Percentiles rank a stretch among this genome's conserved stretches.
Conservation (phyloP, 345 rosid species). For the Ceriops tagal region DNA sequence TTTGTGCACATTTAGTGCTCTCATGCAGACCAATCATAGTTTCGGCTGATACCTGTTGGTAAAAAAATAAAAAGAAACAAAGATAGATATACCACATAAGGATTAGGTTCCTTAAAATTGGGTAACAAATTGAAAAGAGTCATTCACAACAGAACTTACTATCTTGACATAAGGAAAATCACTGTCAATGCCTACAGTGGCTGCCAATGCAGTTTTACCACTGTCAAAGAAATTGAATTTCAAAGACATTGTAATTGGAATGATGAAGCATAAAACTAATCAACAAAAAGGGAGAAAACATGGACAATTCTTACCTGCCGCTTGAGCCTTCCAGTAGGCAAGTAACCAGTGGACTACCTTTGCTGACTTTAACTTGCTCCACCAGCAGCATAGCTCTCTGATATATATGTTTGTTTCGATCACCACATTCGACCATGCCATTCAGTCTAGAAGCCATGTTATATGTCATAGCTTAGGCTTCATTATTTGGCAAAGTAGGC, state of each 20-base stretch:
- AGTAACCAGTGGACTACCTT: slow-evolving; percentile 89
- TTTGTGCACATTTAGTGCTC: slow-evolving; percentile 93
- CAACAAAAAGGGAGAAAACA: neutral
- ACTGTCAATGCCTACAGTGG: slow-evolving; percentile 91
- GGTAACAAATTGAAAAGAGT: neutral
- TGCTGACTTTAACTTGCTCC: slow-evolving; percentile 97
- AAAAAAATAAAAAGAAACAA: neutral
- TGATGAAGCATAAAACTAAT: neutral
- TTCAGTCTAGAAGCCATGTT: slow-evolving; percentile 52
- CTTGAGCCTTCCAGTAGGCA: slow-evolving; percentile 93
- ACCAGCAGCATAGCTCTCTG: slow-evolving; percentile 84
- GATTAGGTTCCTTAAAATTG: neutral
- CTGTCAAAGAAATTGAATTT: slow-evolving; percentile 39
- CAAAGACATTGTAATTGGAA: neutral
- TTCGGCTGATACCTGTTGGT: slow-evolving; percentile 79
- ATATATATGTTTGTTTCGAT: slow-evolving; percentile 69
- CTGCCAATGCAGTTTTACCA: slow-evolving; percentile 97
- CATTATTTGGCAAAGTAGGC: neutral
- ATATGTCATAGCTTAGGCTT: slow-evolving; percentile 16
- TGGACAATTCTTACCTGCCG: slow-evolving; percentile 62
- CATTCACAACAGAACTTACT: slow-evolving; percentile 44
- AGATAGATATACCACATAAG: neutral
- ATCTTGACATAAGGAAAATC: slow-evolving; percentile 97
- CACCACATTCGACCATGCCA: slow-evolving; percentile 91
- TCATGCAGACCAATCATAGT: slow-evolving; percentile 94